These are phyloP conservation scores for Mortierella sp. DNA, from an alignment of 371 early-diverging fungal genomes.

Conservation along the genomic window DNA sequence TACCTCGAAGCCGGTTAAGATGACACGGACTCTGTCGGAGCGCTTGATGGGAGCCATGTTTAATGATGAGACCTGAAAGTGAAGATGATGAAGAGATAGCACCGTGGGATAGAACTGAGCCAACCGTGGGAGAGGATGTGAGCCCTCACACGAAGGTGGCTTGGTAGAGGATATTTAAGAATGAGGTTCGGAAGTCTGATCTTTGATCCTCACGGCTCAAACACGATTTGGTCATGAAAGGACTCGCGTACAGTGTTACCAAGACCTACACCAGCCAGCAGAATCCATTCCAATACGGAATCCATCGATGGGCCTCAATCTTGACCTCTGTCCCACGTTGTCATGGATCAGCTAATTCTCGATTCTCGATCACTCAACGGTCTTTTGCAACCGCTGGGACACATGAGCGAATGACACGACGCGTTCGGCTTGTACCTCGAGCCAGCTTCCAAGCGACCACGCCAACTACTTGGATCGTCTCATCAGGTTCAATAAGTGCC, in stretches of 20 bases:
- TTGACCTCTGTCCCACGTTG: conserved; percentile 23
- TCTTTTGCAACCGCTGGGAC: not conserved
- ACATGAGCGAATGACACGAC: conserved; percentile 16
- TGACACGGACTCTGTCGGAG: conserved; percentile 44
- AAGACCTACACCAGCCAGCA: no score
- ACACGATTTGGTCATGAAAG: no score
- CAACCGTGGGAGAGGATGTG: no score
- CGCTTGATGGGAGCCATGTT: conserved; percentile 39
- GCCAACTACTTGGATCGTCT: conserved; percentile 42
- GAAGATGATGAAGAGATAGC: not conserved
- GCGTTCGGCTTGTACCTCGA: conserved; percentile 13
- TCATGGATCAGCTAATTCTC: no score
- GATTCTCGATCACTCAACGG: no score
- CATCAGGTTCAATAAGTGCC: conserved; percentile 40
- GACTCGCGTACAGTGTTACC: no score
- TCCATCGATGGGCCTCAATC: conserved; percentile 26
- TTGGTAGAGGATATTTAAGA: no score
- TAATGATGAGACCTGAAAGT: not conserved
- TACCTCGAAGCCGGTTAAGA: conserved; percentile 54
- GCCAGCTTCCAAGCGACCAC: conserved; percentile 28
- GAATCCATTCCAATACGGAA: conserved; percentile 9
- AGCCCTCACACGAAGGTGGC: not conserved
- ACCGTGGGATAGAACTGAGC: not conserved
- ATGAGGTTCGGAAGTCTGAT: no score
- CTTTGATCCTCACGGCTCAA: no score